Base-by-base conservation (phyloP, 163 green algal species). In the Chloroidium sp. region DNA sequence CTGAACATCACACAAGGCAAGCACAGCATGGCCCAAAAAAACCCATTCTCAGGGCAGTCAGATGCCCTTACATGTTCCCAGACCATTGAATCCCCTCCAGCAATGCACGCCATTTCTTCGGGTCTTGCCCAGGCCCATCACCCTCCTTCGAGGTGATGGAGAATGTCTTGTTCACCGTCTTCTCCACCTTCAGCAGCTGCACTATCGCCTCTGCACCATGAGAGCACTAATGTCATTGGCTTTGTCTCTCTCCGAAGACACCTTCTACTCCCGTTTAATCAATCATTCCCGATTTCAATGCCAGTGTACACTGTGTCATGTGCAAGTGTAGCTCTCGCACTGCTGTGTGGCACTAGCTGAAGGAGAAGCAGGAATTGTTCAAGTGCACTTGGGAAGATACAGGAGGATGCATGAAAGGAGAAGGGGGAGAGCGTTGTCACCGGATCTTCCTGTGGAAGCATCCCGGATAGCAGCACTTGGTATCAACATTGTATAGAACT, bases 141-240 rank as follows among this genome's bases (percentile, higher is more conserved):
- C 61, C 88, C 81, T 88, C 94, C 69, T 76, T 82, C 2, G 95
- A 58, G 1, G 88, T 85, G 86, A 89, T 36, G 36, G 36, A 36
- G 36, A 36, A 93, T 2, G 79, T 79, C 10, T 79, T 79, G 75
- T 85, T 87, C 69, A 88, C 85, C 1, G 89, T 87, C 14, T 76
- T 62, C 0, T 81, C 59, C 12, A 84, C 57, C 62, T 74, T 6
- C 78, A 96, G 68, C 3, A 82, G 62, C 87, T 96, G 91, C 59
- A 95, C 85, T 1, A 92, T 85, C 0, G 90, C 89, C 85, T 96
- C 92, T 89, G 90, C 86, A 86, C 76, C 75, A 69, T 1, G 13
- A 69, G 36, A 80, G 2, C 79, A 13, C 0, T 67, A 80, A 62
- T 3, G 2, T n/a, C 2, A 12, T 13, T 3, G 57, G 4, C 59